Evolutionary conservation across 305 asterid genomes (phyloP).

Genomic region (Rubia peregrina): DNA sequence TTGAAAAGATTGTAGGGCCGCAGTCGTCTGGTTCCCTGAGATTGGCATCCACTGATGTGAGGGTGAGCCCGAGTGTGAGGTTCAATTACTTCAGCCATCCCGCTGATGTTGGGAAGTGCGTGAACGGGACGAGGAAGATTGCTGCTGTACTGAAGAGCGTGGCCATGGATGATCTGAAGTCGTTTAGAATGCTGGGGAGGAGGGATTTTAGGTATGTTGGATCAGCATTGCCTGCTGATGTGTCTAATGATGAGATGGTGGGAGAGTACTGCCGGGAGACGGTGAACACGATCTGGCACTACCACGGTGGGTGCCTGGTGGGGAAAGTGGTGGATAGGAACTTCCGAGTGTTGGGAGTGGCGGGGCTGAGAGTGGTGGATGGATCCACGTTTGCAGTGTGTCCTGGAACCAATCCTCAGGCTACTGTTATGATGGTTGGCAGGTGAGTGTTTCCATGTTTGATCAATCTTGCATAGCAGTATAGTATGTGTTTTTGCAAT

Average conservation of each 20-base stretch:
- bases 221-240: constrained; percentile 54
- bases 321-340: constrained; percentile 70
- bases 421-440: constrained; percentile 87
- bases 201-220: constrained; percentile 66
- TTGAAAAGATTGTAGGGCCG: constrained; percentile 80
- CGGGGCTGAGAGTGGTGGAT: constrained; percentile 65
- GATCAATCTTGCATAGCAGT: not conserved
- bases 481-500: not conserved
- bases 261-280: constrained; percentile 69
- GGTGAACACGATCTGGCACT: constrained; percentile 92
- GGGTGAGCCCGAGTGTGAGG: constrained; percentile 54
- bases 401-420: constrained; percentile 97
- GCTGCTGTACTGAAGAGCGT: constrained; percentile 48
- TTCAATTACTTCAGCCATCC: constrained; percentile 72
- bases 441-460: constrained; percentile 33
- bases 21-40: constrained; percentile 64
- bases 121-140: constrained; percentile 67
- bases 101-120: constrained; percentile 48
- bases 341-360: constrained; percentile 52
- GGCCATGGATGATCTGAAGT: constrained; percentile 64
- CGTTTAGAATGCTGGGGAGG: constrained; percentile 45
- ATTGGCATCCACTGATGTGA: constrained; percentile 60
- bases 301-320: constrained; percentile 82
- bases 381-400: constrained; percentile 65
- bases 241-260: constrained; percentile 38